Percentiles rank a stretch among this genome's conserved stretches.
Conservation (phyloP, 2,329 filamentous ascomycete genomes). For the Microcyclospora tardicrescens region DNA sequence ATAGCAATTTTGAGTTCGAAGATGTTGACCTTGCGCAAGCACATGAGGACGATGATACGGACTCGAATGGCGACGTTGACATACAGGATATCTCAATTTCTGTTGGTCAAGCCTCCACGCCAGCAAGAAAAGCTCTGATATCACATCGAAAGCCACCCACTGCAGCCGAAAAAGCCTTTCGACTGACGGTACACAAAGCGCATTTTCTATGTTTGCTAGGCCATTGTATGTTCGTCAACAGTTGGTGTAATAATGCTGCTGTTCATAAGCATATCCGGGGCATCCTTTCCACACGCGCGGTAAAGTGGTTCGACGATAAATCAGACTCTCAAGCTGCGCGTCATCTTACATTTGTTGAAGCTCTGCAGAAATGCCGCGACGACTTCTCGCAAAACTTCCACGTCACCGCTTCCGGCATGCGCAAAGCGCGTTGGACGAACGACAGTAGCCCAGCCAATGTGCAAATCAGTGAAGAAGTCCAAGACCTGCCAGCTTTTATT, state of each 20-base stretch:
- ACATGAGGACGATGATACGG: conserved; percentile 11
- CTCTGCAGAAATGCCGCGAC: conserved; percentile 55
- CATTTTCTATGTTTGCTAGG: conserved; percentile 74
- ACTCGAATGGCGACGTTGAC: conserved; percentile 12
- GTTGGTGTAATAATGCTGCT: conserved; percentile 59
- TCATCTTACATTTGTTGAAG: conserved; percentile 65
- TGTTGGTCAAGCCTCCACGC: conserved; percentile 25
- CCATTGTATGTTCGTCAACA: conserved; percentile 63
- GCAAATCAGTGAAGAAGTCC: conserved; percentile 4
- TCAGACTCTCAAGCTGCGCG: conserved; percentile 60
- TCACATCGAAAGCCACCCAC: conserved; percentile 38
- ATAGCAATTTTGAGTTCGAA: conserved; percentile 51
- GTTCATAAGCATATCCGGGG: conserved; percentile 40
- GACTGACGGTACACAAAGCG: conserved; percentile 70
- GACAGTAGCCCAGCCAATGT: conserved; percentile 37
- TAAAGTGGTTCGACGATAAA: conserved; percentile 56
- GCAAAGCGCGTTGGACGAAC: conserved; percentile 56
- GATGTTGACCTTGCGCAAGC: conserved; percentile 39
- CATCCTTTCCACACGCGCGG: conserved; percentile 52
- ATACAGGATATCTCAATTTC: conserved; percentile 30
- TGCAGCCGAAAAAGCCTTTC: conserved; percentile 43
- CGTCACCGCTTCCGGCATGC: conserved; percentile 57
- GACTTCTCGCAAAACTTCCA: conserved; percentile 58
- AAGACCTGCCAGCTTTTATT: conserved; percentile 51
- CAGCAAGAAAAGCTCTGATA: conserved; percentile 19